phyloP scores from a whole-genome alignment of 176 grass and related monocot genomes.

The Zoysia japonica region DNA sequence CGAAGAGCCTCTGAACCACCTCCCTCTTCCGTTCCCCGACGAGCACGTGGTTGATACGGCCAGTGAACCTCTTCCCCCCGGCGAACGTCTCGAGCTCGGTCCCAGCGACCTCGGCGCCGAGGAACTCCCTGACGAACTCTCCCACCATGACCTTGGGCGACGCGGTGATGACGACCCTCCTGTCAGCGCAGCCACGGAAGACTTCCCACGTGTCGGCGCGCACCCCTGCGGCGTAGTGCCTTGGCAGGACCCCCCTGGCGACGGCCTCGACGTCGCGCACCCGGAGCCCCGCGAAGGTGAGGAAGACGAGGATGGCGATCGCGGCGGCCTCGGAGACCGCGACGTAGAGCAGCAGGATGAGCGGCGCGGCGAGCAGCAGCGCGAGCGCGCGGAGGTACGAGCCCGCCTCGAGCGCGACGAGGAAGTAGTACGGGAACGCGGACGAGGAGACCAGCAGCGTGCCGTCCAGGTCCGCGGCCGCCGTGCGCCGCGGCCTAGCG shows the following conservation, averaged over 20 bases:
- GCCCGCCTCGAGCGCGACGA: constrained; percentile 75
- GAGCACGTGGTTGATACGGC: constrained; percentile 57
- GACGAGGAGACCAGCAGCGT: constrained; percentile 74
- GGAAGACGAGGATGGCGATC: constrained; percentile 75
- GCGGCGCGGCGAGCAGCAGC: constrained; percentile 60
- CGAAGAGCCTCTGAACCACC: constrained; percentile 47
- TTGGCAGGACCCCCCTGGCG: constrained; percentile 62
- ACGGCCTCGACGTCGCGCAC: constrained; percentile 62
- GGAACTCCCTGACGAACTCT: constrained; percentile 63
- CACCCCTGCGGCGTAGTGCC: constrained; percentile 77
- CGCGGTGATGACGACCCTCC: constrained; percentile 76
- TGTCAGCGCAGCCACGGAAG: constrained; percentile 46
- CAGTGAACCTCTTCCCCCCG: constrained; percentile 39
- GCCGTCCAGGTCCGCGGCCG: constrained; percentile 74
- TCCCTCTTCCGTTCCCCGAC: constrained; percentile 66
- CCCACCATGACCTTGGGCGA: constrained; percentile 65
- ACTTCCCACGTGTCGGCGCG: constrained; percentile 78
- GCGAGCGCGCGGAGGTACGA: constrained; percentile 51
- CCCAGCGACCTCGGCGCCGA: constrained; percentile 67
- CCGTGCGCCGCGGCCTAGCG: background rate
- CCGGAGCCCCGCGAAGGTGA: constrained; percentile 60
- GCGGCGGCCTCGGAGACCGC: constrained; percentile 70
- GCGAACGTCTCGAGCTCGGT: constrained; percentile 64
- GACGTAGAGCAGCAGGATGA: constrained; percentile 61
- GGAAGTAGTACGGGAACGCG: constrained; percentile 95